Base-by-base conservation (phyloP, 306 rosid species). In the Casuarina glauca region DNA sequence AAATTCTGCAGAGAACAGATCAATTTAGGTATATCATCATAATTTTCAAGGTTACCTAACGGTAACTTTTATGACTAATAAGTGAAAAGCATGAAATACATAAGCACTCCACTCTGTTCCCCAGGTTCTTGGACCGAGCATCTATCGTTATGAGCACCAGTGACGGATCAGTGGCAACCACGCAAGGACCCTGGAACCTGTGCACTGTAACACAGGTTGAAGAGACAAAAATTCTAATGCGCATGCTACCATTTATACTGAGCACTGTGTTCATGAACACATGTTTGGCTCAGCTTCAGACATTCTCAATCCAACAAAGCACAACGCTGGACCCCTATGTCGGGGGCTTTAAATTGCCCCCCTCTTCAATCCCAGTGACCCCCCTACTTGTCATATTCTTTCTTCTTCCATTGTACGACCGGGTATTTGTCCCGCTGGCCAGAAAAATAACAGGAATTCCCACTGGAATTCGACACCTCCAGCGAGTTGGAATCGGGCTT, bases 271-370 rank as follows among this genome's bases (percentile, higher is more conserved):
- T 94, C 63, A 85, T 89, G 91, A 91, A 87, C 76, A 89, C 94
- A n/a, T 94, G 98, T 79, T 66, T 92, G 82, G 98, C 97, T 12
- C 97, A 91, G 51, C 94, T 94, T 77, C 97, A 91, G 66, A 94
- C 97, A 2, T 91, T 91, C 87, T 81, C 93, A 5, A 58, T 94
- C 68, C 91, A 91, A 70, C 96, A 91, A 84, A 83, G 91, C 87
- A 74, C 82, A 51, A 94, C 98, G 73, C 51, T 91, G 94, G 55
- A 94, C 76, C 45, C 84, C 51, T 38, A 85, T 44, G 16, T 94
- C 72, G 1, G 42, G 1, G 89, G 91, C 20, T 88, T 94, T 60
- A 86, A 89, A 81, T 74, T 94, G 26, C 98, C 98, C 0, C 87
- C 85, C 10, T 77, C 98, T 1, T 89, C 97, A 10, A 70, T 94